Percentiles rank a stretch among this genome's conserved stretches.
phyloP scores from a whole-genome alignment of 208 protist genomes.

The Acanthamoeba lenticulata region DNA sequence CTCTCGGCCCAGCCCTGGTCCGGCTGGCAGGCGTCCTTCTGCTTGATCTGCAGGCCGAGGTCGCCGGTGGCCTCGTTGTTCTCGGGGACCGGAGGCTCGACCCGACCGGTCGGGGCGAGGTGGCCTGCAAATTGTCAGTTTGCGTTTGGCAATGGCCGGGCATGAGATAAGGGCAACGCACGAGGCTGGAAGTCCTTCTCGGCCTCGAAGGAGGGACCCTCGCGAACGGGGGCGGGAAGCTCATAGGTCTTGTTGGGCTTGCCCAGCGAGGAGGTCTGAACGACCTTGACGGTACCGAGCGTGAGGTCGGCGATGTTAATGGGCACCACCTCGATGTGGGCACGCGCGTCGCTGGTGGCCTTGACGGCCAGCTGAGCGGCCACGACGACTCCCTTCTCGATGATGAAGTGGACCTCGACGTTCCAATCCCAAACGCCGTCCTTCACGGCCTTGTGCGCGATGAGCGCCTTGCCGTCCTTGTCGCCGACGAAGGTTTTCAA shows the following conservation, averaged over 20 bases:
- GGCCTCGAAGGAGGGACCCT: not conserved
- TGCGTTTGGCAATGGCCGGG: not conserved
- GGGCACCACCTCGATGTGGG: not conserved
- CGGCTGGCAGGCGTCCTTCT: not conserved
- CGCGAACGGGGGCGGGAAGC: not conserved
- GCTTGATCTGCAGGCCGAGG: not conserved
- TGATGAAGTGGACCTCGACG: not conserved
- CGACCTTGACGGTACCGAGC: not conserved
- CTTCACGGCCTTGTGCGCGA: not conserved
- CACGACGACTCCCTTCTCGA: not conserved
- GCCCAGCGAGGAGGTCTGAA: not conserved
- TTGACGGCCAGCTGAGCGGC: not conserved
- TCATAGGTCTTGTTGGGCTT: conserved; percentile 2
- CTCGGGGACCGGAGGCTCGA: not conserved
- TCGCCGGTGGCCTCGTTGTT: not conserved
- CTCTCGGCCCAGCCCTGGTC: not conserved
- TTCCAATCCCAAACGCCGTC: not conserved
- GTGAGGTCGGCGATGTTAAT: conserved; percentile 15
- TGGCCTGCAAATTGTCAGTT: not conserved
- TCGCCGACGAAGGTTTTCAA: not conserved
- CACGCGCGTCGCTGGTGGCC: not conserved
- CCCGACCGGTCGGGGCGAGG: not conserved
- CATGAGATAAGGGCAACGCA: not conserved
- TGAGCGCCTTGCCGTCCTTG: not conserved
- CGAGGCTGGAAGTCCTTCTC: not conserved